Evolutionary conservation across 441 rosid genomes (phyloP).

Genomic region (Aleurites moluccanus): DNA sequence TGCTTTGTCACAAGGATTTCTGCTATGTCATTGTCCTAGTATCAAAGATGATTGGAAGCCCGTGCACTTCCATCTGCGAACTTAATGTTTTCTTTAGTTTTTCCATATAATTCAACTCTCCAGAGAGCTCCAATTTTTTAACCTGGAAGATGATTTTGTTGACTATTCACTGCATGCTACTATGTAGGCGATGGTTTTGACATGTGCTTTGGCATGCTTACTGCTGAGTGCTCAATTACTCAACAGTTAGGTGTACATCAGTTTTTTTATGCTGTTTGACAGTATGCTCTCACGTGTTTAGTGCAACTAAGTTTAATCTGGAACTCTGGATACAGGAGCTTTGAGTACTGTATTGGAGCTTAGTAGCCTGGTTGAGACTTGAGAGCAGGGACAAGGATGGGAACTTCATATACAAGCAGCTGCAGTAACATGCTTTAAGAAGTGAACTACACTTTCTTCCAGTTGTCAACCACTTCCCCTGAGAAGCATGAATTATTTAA

Average conservation of each 20-base stretch:
- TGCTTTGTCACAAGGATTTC: background rate
- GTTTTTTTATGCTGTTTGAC: background rate
- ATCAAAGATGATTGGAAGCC: background rate
- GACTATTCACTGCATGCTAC: background rate
- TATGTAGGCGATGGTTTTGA: background rate
- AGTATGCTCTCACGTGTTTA: background rate
- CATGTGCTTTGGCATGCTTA: background rate
- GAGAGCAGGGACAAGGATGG: background rate
- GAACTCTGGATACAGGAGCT: background rate
- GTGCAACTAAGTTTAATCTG: background rate
- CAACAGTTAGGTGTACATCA: background rate
- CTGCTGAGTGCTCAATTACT: background rate
- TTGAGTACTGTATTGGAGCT: background rate
- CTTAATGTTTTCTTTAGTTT: background rate
- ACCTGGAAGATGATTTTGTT: background rate
- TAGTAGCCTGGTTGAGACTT: background rate
- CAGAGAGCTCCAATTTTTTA: background rate
- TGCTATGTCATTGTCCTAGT: background rate
- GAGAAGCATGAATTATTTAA: background rate
- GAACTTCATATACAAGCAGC: background rate
- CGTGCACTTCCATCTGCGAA: background rate
- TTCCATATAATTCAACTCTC: background rate
- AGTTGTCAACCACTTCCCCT: background rate
- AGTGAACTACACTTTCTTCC: background rate
- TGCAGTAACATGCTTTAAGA: slow-evolving; percentile 3